Evolutionary conservation across 805 yeast species (phyloP).

Genomic region (Kodamaea laetipori): DNA sequence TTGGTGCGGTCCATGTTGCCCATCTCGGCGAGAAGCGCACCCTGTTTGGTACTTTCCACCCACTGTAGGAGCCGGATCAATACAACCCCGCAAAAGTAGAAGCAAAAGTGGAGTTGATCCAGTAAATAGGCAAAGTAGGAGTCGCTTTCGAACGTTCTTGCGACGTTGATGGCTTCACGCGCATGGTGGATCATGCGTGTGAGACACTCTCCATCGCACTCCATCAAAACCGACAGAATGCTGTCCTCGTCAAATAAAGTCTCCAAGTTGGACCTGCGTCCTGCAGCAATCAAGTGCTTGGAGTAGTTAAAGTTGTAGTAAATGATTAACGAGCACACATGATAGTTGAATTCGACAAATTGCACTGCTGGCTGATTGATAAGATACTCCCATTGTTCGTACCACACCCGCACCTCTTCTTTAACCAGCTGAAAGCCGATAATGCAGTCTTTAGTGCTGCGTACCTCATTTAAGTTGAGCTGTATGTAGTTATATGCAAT

Average conservation of each 20-base stretch:
- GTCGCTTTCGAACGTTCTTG: constrained; percentile 46
- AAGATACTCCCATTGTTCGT: constrained; percentile 66
- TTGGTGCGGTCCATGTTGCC: background rate
- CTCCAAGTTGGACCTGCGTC: constrained; percentile 1
- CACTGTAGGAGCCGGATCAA: constrained; percentile 30
- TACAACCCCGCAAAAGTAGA: constrained; percentile 45
- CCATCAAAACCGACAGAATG: constrained; percentile 24
- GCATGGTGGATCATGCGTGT: constrained; percentile 44
- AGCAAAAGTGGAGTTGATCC: constrained; percentile 64
- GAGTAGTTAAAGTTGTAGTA: constrained; percentile 41
- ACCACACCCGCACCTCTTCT: constrained; percentile 60
- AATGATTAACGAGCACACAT: constrained; percentile 58
- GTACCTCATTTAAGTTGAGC: constrained; percentile 16
- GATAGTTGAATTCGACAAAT: constrained; percentile 71
- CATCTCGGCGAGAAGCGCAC: constrained; percentile 2
- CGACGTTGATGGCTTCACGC: constrained; percentile 42
- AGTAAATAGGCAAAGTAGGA: constrained; percentile 68
- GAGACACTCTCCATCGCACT: constrained; percentile 31
- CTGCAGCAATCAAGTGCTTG: constrained; percentile 11
- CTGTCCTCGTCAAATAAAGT: constrained; percentile 21
- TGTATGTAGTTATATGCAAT: constrained; percentile 62
- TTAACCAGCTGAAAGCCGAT: constrained; percentile 35
- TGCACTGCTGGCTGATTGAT: constrained; percentile 72
- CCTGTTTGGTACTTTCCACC: constrained; percentile 14
- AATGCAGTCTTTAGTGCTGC: constrained; percentile 6